A percentile compares a stretch with the other conserved stretches of the same genome.
Conservation (phyloP, 495 filamentous ascomycete genomes). For the Articulospora tetracladia region DNA sequence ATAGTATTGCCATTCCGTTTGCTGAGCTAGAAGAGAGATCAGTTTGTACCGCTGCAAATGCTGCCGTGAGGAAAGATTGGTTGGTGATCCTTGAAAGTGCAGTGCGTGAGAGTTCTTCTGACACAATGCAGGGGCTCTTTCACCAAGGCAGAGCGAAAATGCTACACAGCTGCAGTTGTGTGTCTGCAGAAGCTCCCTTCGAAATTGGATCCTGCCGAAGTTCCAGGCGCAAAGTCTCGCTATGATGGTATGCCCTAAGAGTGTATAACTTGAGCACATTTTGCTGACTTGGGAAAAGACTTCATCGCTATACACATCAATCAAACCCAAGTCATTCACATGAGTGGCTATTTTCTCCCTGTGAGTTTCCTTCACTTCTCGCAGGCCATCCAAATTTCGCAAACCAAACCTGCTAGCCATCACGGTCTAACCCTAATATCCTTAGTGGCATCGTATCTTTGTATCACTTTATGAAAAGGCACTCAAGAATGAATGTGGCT, state of each 20-base stretch:
- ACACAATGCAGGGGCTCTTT: conserved; percentile 44
- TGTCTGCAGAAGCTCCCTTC: conserved; percentile 55
- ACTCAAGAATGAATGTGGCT: too few relatives aligned
- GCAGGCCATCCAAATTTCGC: too few relatives aligned
- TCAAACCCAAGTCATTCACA: too few relatives aligned
- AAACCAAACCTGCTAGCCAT: too few relatives aligned
- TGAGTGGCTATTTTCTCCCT: too few relatives aligned
- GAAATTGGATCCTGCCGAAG: conserved; percentile 28
- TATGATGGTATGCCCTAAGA: conserved; percentile 75
- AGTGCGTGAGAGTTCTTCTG: neutral
- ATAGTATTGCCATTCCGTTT: neutral
- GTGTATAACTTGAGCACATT: too few relatives aligned
- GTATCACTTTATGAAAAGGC: too few relatives aligned
- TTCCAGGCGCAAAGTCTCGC: conserved; percentile 31
- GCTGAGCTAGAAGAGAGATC: neutral
- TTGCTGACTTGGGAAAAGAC: too few relatives aligned
- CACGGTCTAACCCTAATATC: too few relatives aligned
- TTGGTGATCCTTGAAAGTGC: neutral
- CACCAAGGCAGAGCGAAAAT: conserved; percentile 40
- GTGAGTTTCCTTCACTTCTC: too few relatives aligned
- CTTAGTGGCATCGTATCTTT: too few relatives aligned
- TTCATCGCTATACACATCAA: too few relatives aligned
- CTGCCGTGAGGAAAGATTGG: neutral
- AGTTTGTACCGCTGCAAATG: neutral
- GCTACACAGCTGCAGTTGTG: conserved; percentile 59